Conservation (phyloP, 2,329 filamentous ascomycete genomes). For the Cordyceps tenuipes region DNA sequence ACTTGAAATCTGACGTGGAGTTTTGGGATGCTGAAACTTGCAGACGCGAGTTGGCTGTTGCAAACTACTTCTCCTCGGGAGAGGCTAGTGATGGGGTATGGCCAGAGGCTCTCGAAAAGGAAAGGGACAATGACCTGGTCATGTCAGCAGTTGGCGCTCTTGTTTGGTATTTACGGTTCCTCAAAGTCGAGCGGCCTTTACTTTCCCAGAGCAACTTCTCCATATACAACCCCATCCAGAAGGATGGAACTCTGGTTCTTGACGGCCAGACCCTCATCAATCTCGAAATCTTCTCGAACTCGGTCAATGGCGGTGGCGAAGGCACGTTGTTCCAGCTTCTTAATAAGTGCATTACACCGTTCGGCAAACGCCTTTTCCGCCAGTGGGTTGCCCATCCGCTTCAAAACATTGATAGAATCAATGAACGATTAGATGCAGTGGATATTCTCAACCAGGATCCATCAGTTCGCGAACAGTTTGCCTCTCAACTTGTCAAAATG, state of each 20-base stretch:
- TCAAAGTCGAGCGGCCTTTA: conserved; percentile 84
- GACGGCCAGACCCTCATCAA: conserved; percentile 97
- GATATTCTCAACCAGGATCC: conserved; percentile 83
- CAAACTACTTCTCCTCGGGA: conserved; percentile 65
- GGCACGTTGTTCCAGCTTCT: conserved; percentile 86
- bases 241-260: conserved; percentile 83
- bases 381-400: conserved; percentile 97
- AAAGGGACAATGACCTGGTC: conserved; percentile 67
- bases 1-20: conserved; percentile 76
- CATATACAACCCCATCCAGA: conserved; percentile 83
- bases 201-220: conserved; percentile 86
- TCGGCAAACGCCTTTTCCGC: conserved; percentile 90
- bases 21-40: conserved; percentile 86
- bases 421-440: conserved; percentile 87
- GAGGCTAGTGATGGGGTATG: conserved; percentile 54
- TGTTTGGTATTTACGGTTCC: conserved; percentile 72
- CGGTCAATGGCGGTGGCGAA: conserved; percentile 72
- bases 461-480: conserved; percentile 76
- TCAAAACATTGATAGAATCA: conserved; percentile 78
- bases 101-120: conserved; percentile 66
- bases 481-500: conserved; percentile 79
- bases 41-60: conserved; percentile 69
- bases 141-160: conserved; percentile 91
- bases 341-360: conserved; percentile 91
- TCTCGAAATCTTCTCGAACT: conserved; percentile 93